These are phyloP conservation scores for Globisporangium perplexum DNA, from an alignment of 352 stramenopile species.

Conservation along the genomic window DNA sequence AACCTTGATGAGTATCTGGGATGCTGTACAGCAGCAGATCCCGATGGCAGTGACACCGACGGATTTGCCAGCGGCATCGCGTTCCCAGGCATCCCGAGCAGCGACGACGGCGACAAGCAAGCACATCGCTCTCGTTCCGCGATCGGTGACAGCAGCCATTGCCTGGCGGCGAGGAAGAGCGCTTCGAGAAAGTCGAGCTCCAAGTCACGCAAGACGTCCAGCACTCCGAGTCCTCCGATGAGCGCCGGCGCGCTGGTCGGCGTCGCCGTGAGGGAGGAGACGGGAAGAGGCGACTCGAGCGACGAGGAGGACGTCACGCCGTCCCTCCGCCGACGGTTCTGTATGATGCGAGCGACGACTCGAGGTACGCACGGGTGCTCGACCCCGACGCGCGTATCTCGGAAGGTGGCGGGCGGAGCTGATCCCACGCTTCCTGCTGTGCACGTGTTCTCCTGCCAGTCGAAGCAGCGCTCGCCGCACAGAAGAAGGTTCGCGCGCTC, in stretches of 20 bases:
- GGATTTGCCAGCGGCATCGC: neutral
- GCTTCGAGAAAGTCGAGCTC: neutral
- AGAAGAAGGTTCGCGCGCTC: conserved; percentile 5
- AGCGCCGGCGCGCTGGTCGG: neutral
- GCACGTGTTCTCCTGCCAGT: neutral
- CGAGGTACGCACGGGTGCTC: conserved; percentile 14
- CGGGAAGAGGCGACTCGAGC: neutral
- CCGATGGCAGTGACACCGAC: neutral
- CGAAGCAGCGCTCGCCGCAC: neutral
- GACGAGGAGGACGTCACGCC: conserved; percentile 6
- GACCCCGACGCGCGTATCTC: neutral
- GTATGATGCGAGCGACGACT: conserved; percentile 27
- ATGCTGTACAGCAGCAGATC: neutral
- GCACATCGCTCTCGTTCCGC: neutral
- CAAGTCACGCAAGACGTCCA: neutral
- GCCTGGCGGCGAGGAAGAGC: neutral
- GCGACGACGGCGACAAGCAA: neutral
- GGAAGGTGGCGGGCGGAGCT: neutral
- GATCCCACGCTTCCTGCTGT: neutral
- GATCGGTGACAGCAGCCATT: neutral
- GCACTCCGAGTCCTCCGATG: neutral
- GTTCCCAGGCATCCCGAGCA: conserved; percentile 7
- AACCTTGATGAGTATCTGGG: neutral
- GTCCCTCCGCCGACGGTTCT: conserved; percentile 15
- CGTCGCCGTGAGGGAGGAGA: neutral